Evolutionary conservation across 352 stramenopile genomes (phyloP).

Genomic region (Blastocystis sp.): DNA sequence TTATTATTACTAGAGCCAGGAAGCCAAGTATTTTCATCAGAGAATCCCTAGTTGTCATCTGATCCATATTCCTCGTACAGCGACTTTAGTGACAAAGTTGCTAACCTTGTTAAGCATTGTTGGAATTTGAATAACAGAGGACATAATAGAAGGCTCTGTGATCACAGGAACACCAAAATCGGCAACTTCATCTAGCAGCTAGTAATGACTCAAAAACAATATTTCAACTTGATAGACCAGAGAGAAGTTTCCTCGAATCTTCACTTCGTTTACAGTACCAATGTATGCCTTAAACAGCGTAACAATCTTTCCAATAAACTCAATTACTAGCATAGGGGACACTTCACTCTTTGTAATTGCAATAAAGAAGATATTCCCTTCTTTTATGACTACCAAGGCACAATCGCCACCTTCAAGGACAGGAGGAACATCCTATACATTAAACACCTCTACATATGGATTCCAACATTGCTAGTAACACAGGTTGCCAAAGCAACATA

Average conservation of each 20-base stretch:
- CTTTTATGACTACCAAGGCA: neutral
- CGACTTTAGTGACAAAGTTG: neutral
- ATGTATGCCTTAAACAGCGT: conserved; percentile 10
- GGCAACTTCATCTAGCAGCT: conserved; percentile 29
- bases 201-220: neutral
- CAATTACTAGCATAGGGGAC: neutral
- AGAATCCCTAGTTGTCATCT: neutral
- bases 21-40: neutral
- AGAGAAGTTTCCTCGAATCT: conserved; percentile 38
- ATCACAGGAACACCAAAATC: conserved; percentile 39
- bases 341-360: neutral
- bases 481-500: neutral
- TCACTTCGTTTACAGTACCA: neutral
- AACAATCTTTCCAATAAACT: conserved; percentile 11
- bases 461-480: conserved; percentile 3
- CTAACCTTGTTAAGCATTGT: neutral
- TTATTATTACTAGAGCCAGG: neutral
- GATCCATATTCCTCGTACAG: neutral
- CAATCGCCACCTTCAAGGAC: conserved; percentile 15
- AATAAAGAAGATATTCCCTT: conserved; percentile 28
- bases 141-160: conserved; percentile 41
- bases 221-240: neutral
- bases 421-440: conserved; percentile 1
- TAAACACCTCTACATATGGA: neutral
- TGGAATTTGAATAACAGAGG: neutral